These are phyloP conservation scores for Selaginella moellendorffii DNA, from an alignment of 75 land plant genomes.

Conservation along the genomic window DNA sequence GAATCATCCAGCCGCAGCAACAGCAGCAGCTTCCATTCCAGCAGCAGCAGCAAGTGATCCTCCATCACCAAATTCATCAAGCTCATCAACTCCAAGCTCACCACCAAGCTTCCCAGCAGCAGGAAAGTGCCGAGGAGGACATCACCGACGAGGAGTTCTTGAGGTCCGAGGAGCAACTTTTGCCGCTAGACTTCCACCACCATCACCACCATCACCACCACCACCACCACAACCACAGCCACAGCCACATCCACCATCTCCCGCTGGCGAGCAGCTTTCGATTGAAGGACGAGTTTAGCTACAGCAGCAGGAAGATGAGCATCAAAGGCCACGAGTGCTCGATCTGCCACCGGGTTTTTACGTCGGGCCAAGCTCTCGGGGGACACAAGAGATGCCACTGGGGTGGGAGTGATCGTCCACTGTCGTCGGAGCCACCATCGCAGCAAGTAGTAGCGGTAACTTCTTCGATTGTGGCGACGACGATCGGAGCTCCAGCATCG, in stretches of 20 bases:
- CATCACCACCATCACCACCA: slow-evolving; percentile 6
- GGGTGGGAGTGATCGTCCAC: slow-evolving; percentile 12
- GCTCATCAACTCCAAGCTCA: too few relatives aligned
- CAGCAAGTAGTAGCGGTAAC: background rate
- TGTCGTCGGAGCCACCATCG: too few relatives aligned
- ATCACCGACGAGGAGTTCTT: background rate
- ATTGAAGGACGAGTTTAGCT: slow-evolving; percentile 19
- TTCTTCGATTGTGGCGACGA: background rate
- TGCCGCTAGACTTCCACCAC: slow-evolving; percentile 17
- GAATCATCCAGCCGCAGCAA: background rate
- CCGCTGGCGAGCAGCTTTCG: too few relatives aligned
- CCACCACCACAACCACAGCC: background rate
- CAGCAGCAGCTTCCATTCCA: background rate
- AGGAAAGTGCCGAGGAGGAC: slow-evolving; percentile 16
- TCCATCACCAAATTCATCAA: too few relatives aligned
- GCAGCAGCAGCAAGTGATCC: too few relatives aligned
- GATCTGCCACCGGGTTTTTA: slow-evolving; percentile 47
- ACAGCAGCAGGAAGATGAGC: slow-evolving; percentile 12
- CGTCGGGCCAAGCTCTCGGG: slow-evolving; percentile 75
- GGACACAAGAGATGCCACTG: slow-evolving; percentile 64
- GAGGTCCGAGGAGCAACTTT: slow-evolving; percentile 13
- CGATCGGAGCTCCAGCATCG: too few relatives aligned
- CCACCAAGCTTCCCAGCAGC: too few relatives aligned
- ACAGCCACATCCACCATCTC: background rate
- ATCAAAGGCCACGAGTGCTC: slow-evolving; percentile 53